Base-by-base conservation (phyloP, 768 basidiomycete genomes). In the Leccinum truebloodii region DNA sequence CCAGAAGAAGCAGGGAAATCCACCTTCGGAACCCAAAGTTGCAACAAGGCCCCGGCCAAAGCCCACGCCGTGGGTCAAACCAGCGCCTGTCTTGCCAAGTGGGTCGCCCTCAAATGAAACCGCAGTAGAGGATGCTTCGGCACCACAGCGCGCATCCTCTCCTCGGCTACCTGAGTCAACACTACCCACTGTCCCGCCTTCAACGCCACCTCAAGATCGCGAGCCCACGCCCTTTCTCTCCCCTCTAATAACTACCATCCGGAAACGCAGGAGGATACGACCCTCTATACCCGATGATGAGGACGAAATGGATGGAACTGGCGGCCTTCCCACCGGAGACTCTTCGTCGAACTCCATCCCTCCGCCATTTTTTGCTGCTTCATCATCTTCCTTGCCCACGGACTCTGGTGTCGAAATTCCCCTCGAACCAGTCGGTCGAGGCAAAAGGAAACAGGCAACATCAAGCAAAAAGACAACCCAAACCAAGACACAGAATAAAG, bases 281-380 rank as follows among this genome's bases (percentile, higher is more conserved):
- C 59, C 59, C 9, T 59, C 24, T 4, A 41, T 66, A 26, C 58
- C 44, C 8, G 61, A 63, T 0, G 54, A 62, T 26, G 64, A 66
- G 1, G 66, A 61, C 16, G 63, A 65, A 34, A 64, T 67, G 53
- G 60, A 69, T 52, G 22, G 59, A 24, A 58, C 59, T 12, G 52
- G 39, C 50, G 52, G 41, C 22, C 35, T 26, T 13, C 41, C 54
- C 16, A 18, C 14, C 2, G 35, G 39, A 39, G 28, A 34, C 8
- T 58, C 64, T 24, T 50, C 55, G 3, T 39, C 60, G 6, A 46
- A 34, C 12, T 61, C 68, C 48, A 74, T 72, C 6, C 81, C 81
- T 34, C 75, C 77, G 3, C 78, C 78, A 18, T 83, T 81, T 66
- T 83, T 83, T 46, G 79, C 80, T 12, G 71, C 76, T 4, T 77